phyloP scores from a whole-genome alignment of 805 yeast species.

The Candida peoriensis region DNA sequence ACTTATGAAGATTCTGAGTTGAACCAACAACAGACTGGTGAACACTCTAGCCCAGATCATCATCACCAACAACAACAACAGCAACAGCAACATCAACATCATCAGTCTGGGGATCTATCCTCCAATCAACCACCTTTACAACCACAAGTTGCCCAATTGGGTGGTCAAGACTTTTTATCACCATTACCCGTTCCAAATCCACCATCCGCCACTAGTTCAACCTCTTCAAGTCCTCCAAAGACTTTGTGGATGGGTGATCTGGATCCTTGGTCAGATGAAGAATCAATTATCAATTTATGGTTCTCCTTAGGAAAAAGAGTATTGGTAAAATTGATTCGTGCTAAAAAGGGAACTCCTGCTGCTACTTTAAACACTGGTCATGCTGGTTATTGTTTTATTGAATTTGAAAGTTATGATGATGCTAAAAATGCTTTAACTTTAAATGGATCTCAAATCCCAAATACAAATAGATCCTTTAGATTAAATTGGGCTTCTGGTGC shows the following conservation, averaged over 20 bases:
- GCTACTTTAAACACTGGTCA: constrained; percentile 32
- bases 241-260: constrained; percentile 89
- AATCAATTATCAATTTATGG: constrained; percentile 57
- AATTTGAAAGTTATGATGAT: constrained; percentile 61
- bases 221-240: constrained; percentile 47
- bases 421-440: constrained; percentile 64
- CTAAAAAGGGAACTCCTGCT: constrained; percentile 35
- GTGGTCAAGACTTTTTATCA: constrained; percentile 20
- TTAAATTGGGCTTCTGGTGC: constrained; percentile 86
- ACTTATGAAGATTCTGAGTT: too few relatives aligned
- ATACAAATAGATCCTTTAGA: constrained; percentile 58
- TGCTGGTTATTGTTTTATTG: constrained; percentile 76
- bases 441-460: constrained; percentile 64
- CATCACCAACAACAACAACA: constrained; percentile 1
- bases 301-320: constrained; percentile 49
- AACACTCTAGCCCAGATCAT: too few relatives aligned
- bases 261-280: constrained; percentile 75
- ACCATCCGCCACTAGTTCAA: constrained; percentile 46
- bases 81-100: constrained; percentile 1
- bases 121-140: constrained; percentile 5
- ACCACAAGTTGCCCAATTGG: constrained; percentile 20
- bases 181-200: constrained; percentile 43
- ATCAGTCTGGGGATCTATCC: neutral
- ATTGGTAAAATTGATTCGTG: constrained; percentile 60
- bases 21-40: too few relatives aligned